Base-by-base conservation (phyloP, 805 yeast species). In the Debaryomyces tyrocola region DNA sequence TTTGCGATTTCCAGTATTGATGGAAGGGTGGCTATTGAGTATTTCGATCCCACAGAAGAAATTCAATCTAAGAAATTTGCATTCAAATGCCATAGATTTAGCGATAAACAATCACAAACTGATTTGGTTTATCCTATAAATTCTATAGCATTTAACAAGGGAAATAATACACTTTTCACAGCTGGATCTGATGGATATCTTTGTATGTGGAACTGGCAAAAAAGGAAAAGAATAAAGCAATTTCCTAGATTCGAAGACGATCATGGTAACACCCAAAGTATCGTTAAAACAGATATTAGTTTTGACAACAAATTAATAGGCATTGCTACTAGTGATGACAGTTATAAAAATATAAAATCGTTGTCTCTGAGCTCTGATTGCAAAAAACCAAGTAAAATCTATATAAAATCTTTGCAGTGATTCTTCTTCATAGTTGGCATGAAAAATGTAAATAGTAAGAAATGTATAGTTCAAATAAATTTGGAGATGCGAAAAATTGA, bases 21-120 rank as follows among this genome's bases (percentile, higher is more conserved):
- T 56, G 96, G 96, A 0, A 70, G 95, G 24, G 90, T 86, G 1
- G 83, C 90, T 0, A 78, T 89, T 21, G 92, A 88, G 50, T 83
- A 74, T 55, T 79, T 84, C 44, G 80, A 82, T 45, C 76, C 80
- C 4, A 62, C 74, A 3, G 70, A 74, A 1, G 66, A 66, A 37
- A 57, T 58, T 4, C 73, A 67, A 47, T 77, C 67, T 43, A 66
- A 70, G 46, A 78, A 81, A 45, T 90, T 84, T 62, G 92, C 96
- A 0, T 90, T 90, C 72, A 82, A 89, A 57, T 85, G 96, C 50
- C 97, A 90, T 62, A 66, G 96, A 28, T 46, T 51, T 21, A 62
- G 71, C 38, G 70, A 73, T 43, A 56, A 60, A 37, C 42, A 46
- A 2, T 54, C 67, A 4, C 79, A 73, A 37, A 67, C 69, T 7